Percentiles rank a stretch among this genome's conserved stretches.
Conservation (phyloP, 1,284 basidiomycete genomes). For the Trametes versicolor region DNA sequence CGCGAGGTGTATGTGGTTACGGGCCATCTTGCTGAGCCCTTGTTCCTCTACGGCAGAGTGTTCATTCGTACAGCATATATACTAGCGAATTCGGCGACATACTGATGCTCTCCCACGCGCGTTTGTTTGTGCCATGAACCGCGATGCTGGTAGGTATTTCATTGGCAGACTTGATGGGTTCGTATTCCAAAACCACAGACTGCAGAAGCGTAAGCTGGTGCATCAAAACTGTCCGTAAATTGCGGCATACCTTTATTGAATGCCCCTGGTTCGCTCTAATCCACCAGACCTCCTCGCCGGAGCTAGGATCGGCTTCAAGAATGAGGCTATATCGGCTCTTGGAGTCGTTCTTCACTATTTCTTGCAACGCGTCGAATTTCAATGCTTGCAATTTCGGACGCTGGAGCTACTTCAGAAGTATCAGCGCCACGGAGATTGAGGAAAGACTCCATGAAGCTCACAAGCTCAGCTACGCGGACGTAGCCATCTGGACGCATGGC, state of each 20-base stretch:
- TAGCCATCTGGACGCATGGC: slow-evolving; percentile 84
- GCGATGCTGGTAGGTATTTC: slow-evolving; percentile 73
- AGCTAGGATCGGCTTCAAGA: slow-evolving; percentile 59
- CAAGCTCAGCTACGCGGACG: slow-evolving; percentile 77
- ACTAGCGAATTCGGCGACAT: slow-evolving; percentile 31
- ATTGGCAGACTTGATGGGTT: slow-evolving; percentile 63
- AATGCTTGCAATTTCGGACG: slow-evolving; percentile 42
- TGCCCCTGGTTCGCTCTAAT: slow-evolving; percentile 97
- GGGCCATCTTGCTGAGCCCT: slow-evolving; percentile 85
- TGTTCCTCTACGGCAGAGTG: slow-evolving; percentile 54
- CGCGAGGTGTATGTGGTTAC: slow-evolving; percentile 92
- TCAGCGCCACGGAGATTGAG: slow-evolving; percentile 5
- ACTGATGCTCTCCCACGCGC: slow-evolving; percentile 82
- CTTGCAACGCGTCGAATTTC: slow-evolving; percentile 67
- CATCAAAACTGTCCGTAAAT: background rate
- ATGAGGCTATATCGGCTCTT: slow-evolving; percentile 84
- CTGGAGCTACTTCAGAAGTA: slow-evolving; percentile 38
- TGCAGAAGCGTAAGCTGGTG: slow-evolving; percentile 38
- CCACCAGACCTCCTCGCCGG: slow-evolving; percentile 69
- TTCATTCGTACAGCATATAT: background rate
- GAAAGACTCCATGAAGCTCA: slow-evolving; percentile 48
- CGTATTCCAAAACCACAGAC: slow-evolving; percentile 75
- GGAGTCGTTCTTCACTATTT: slow-evolving; percentile 77
- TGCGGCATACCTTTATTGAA: slow-evolving; percentile 71
- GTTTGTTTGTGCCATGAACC: slow-evolving; percentile 79